Base-by-base conservation (phyloP, 2,329 filamentous ascomycete genomes). In the Trematosphaeria pertusa region DNA sequence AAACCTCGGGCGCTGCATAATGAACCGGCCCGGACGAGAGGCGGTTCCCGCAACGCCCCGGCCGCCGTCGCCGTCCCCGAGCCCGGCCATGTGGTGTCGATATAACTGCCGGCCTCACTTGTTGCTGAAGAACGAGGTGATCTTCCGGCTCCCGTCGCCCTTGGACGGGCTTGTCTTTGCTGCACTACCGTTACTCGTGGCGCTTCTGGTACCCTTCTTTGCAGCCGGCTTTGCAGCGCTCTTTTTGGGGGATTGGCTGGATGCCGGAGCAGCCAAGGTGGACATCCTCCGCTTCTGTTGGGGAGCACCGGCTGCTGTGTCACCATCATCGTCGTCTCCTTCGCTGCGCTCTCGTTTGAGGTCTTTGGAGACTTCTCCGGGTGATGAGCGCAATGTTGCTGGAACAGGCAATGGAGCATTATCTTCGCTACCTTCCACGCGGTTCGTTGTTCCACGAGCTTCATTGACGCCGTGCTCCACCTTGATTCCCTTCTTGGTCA, bases 81-180 rank as follows among this genome's bases (percentile, higher is more conserved):
- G 35, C 49, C 59, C 56, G 35, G 30, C 11, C 20, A 17, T 37
- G 22, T 48, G 50, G 48, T 38, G 36, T 35, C 28, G 21, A 34
- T 37, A 14, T 36, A 33, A 39, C 37, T 28, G 26, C 28, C 17
- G 45, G 37, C 33, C 35, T 69, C 67, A 78, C 62, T 76, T 79
- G n/a, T n/a, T n/a, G 32, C 66, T 72, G 63, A 84, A 83, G 64
- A 84, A 84, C 61, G 70, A 79, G 26, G 81, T 84, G 48, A 84
- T 84, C 63, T 79, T 80, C 57, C 81, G 77, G 45, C 78, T 83
- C 12, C 81, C 79, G 54, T 76, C 73, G 21, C 69, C 66, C 38
- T 81, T 53, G 70, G 70, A 48, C 17, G 69, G 61, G 8, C 62
- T 67, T 19, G 68, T 74, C 61, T 79, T 81, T 33, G 71, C 62